Percentiles rank a stretch among this genome's conserved stretches.
Evolutionary conservation across 106 monocot species (phyloP).

Genomic region (Apostasia ramifera): DNA sequence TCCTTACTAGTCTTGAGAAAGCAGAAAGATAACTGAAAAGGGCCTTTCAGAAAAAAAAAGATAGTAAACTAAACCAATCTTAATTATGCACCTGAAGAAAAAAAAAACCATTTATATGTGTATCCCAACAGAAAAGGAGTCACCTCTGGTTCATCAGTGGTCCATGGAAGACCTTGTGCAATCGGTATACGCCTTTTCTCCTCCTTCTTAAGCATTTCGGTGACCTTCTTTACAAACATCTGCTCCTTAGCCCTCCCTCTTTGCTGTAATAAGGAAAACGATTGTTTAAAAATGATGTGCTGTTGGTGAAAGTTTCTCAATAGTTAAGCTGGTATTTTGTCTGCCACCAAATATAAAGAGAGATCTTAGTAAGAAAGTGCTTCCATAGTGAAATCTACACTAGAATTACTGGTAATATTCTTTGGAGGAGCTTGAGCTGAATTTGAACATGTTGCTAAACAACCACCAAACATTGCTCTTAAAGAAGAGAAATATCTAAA

Average conservation of each 20-base stretch:
- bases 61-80: no score
- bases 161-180: conserved; percentile 92
- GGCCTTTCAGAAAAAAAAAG: neutral
- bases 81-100: no score
- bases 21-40: neutral
- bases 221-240: conserved; percentile 62
- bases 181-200: conserved; percentile 68
- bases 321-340: no score
- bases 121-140: neutral
- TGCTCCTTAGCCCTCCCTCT: conserved; percentile 87
- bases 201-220: conserved; percentile 72
- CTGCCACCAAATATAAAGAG: no score
- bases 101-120: neutral
- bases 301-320: no score
- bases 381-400: no score
- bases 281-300: neutral
- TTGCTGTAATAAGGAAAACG: conserved; percentile 44
- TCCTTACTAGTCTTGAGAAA: neutral
- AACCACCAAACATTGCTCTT: no score
- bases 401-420: no score
- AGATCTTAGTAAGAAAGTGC: no score
- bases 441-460: no score
- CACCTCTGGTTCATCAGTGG: conserved; percentile 95
- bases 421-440: no score
- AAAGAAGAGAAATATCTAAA: no score